Percentiles rank a stretch among this genome's conserved stretches.
phyloP scores from a whole-genome alignment of 257 asterid genomes.

The Petunia axillaris region DNA sequence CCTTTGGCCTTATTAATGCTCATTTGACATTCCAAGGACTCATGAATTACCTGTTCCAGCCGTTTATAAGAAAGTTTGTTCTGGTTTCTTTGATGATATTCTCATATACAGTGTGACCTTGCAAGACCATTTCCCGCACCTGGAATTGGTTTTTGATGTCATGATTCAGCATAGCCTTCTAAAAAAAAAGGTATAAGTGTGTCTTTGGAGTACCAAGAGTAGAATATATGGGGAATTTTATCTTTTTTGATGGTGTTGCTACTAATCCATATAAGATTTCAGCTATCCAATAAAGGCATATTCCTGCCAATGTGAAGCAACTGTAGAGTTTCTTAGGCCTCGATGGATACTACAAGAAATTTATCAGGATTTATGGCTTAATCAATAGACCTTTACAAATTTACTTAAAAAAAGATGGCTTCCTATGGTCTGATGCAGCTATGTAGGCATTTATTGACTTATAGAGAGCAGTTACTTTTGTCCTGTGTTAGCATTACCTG shows the following conservation, averaged over 20 bases:
- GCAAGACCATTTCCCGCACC: background rate
- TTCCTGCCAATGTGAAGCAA: background rate
- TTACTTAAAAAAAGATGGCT: background rate
- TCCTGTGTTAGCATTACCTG: background rate
- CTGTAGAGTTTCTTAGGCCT: background rate
- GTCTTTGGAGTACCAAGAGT: background rate
- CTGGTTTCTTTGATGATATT: conserved; percentile 1
- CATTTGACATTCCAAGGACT: background rate
- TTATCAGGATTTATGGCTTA: background rate
- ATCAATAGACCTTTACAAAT: background rate
- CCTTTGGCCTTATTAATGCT: conserved; percentile 3
- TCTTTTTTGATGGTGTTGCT: background rate
- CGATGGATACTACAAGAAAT: background rate
- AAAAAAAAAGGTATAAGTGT: background rate
- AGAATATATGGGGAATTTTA: background rate
- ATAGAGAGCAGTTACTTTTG: background rate
- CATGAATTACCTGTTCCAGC: background rate
- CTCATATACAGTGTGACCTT: background rate
- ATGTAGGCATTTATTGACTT: background rate
- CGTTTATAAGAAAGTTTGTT: background rate
- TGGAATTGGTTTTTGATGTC: background rate
- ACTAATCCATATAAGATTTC: background rate
- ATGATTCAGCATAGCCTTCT: background rate
- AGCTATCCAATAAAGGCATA: background rate
- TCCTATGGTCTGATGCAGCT: background rate